Conservation (phyloP, 352 stramenopile species). For the Achlya hypogyna region DNA sequence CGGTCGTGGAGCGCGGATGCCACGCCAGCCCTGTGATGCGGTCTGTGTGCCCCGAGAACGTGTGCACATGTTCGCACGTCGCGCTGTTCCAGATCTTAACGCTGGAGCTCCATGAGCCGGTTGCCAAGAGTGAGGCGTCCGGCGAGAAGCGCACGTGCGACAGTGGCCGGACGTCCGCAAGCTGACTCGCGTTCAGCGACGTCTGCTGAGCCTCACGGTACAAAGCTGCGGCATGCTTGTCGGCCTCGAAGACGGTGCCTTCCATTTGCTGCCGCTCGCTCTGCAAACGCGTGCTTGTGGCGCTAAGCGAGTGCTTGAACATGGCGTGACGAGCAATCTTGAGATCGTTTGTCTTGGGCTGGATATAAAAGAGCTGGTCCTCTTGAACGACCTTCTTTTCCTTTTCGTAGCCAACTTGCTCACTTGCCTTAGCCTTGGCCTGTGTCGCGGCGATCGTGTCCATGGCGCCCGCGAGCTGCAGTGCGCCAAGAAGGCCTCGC, state of each 20-base stretch:
- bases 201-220: slow-evolving; percentile 63
- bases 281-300: slow-evolving; percentile 49
- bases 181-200: slow-evolving; percentile 89
- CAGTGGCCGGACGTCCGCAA: slow-evolving; percentile 88
- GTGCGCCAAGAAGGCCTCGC: slow-evolving; percentile 77
- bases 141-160: slow-evolving; percentile 55
- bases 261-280: slow-evolving; percentile 39
- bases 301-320: slow-evolving; percentile 61
- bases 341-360: slow-evolving; percentile 62
- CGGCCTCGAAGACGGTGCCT: slow-evolving; percentile 31
- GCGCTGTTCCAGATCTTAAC: slow-evolving; percentile 92
- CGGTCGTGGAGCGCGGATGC: slow-evolving; percentile 49
- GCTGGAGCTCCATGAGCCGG: slow-evolving; percentile 88
- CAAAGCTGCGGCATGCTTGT: slow-evolving; percentile 54
- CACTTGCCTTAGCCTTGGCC: slow-evolving; percentile 39
- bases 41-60: slow-evolving; percentile 81
- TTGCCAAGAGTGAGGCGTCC: slow-evolving; percentile 65
- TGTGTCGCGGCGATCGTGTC: slow-evolving; percentile 45
- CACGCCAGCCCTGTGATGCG: slow-evolving; percentile 82
- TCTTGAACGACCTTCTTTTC: slow-evolving; percentile 27
- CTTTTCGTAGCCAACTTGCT: slow-evolving; percentile 14
- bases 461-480: slow-evolving; percentile 65
- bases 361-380: slow-evolving; percentile 82
- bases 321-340: slow-evolving; percentile 77
- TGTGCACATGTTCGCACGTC: slow-evolving; percentile 49